Percentiles rank a stretch among this genome's conserved stretches.
Conservation (phyloP, 371 early-diverging fungal genomes). For the Umbelopsis sp. region DNA sequence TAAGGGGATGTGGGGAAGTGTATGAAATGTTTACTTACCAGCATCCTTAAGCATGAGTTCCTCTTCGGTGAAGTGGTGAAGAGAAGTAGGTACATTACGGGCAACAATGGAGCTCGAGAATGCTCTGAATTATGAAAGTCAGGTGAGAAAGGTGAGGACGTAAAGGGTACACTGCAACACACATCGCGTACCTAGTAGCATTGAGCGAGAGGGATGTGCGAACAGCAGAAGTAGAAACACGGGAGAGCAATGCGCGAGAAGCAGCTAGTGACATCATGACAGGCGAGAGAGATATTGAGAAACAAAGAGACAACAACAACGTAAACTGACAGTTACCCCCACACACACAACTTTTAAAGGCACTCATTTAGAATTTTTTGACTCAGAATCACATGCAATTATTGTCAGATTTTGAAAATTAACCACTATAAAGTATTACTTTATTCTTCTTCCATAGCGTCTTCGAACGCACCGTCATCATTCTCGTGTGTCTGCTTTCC, state of each 20-base stretch:
- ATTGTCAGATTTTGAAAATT: not conserved
- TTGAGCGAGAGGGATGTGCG: not conserved
- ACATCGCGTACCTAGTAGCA: constrained; percentile 2
- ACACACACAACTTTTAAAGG: no score
- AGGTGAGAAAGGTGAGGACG: not conserved
- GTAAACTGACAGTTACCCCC: not conserved
- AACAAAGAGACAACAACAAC: not conserved
- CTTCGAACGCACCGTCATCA: constrained; percentile 21
- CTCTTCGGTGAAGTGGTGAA: constrained; percentile 82
- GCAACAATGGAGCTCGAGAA: constrained; percentile 2
- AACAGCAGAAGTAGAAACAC: constrained; percentile 12
- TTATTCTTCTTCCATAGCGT: constrained; percentile 24
- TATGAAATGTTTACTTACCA: constrained; percentile 47
- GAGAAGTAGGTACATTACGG: constrained; percentile 50
- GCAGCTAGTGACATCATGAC: constrained; percentile 17
- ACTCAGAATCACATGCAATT: constrained; percentile 16
- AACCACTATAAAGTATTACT: not conserved
- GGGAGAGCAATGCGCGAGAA: constrained; percentile 7
- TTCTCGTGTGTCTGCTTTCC: constrained; percentile 3
- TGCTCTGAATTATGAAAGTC: not conserved
- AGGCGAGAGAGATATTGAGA: not conserved
- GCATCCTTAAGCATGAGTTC: constrained; percentile 78
- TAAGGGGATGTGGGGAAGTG: not conserved
- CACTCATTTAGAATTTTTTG: not conserved
- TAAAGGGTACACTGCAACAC: not conserved